A percentile compares a stretch with the other conserved stretches of the same genome.
Evolutionary conservation across 768 basidiomycete species (phyloP).

Genomic region (Tylopilus rubrobrunneus): DNA sequence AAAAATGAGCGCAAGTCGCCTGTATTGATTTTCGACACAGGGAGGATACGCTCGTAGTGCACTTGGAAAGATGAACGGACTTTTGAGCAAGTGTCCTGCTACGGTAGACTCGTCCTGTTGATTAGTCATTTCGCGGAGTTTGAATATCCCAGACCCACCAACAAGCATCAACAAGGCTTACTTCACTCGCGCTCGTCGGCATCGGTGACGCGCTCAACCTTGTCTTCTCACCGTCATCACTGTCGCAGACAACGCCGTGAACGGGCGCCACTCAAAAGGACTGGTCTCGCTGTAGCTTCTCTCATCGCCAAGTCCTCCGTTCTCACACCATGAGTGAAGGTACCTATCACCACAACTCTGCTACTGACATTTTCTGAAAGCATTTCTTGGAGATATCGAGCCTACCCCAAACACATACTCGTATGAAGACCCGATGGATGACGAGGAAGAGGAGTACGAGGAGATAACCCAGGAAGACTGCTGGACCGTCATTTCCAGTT

Average conservation of each 20-base stretch:
- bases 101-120: constrained; percentile 3
- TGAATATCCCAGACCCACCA: constrained; percentile 3
- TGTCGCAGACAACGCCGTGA: not conserved
- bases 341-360: constrained; percentile 18
- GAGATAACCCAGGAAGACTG: constrained; percentile 91
- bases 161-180: constrained; percentile 28
- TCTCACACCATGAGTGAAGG: constrained; percentile 30
- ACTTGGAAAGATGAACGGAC: constrained; percentile 40
- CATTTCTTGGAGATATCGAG: constrained; percentile 42
- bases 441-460: constrained; percentile 56
- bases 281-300: constrained; percentile 1
- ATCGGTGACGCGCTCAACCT: constrained; percentile 16
- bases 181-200: constrained; percentile 17
- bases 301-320: not conserved
- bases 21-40: constrained; percentile 18
- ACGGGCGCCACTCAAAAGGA: not conserved
- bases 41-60: constrained; percentile 53
- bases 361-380: constrained; percentile 31
- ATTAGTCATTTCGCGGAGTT: constrained; percentile 21
- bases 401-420: constrained; percentile 43
- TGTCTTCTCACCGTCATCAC: constrained; percentile 13
- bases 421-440: constrained; percentile 57
- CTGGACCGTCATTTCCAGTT: constrained; percentile 94
- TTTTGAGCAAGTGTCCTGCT: constrained; percentile 37
- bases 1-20: not conserved